Conservation (phyloP, 805 yeast genomes). For the Teunomyces funiuensis region DNA sequence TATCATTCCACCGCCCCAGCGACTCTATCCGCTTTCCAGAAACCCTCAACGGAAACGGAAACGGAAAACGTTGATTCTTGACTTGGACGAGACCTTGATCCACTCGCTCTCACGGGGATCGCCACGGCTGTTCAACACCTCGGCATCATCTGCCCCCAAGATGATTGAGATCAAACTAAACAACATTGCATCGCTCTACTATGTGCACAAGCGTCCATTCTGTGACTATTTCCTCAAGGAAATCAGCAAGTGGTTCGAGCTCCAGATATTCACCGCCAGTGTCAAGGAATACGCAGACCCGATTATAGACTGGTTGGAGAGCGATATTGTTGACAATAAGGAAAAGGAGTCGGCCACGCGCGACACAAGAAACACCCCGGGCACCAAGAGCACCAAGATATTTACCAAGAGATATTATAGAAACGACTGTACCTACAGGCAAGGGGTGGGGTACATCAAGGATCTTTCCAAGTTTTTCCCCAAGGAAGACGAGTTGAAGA, state of each 20-base stretch:
- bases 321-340: constrained; percentile 39
- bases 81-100: constrained; percentile 90
- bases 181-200: constrained; percentile 76
- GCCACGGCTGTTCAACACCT: constrained; percentile 40
- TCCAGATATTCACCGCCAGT: constrained; percentile 92
- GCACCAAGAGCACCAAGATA: constrained; percentile 20
- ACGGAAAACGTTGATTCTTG: constrained; percentile 76
- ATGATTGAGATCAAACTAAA: constrained; percentile 78
- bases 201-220: constrained; percentile 87
- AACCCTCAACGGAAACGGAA: constrained; percentile 36
- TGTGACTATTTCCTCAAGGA: constrained; percentile 81
- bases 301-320: constrained; percentile 87
- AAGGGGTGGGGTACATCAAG: constrained; percentile 80
- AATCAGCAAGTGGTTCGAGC: constrained; percentile 82
- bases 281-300: constrained; percentile 97
- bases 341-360: constrained; percentile 8
- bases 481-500: constrained; percentile 71
- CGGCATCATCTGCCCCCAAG: constrained; percentile 41
- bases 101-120: constrained; percentile 80
- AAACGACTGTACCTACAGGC: constrained; percentile 70
- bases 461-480: constrained; percentile 41
- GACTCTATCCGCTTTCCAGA: constrained; percentile 41
- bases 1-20: constrained; percentile 46
- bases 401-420: constrained; percentile 70
- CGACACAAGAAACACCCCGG: constrained; percentile 7